phyloP scores from a whole-genome alignment of 495 filamentous ascomycete species.

The Chaetomium tenue region DNA sequence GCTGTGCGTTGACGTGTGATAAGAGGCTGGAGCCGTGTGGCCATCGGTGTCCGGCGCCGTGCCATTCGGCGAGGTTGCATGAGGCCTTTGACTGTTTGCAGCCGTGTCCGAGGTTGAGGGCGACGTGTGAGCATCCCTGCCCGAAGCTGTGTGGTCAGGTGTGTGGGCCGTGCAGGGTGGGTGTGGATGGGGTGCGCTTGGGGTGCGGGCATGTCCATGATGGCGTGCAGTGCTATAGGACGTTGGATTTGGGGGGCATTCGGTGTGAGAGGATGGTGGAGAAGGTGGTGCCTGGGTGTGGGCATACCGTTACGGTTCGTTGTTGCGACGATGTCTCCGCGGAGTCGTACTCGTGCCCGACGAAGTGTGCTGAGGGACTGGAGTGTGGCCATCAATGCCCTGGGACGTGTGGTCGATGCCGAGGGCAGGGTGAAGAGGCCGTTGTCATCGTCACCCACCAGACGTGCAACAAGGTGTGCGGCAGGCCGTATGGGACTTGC shows the following conservation, averaged over 20 bases:
- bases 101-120: constrained; percentile 55
- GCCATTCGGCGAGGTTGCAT: constrained; percentile 68
- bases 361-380: constrained; percentile 46
- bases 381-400: constrained; percentile 64
- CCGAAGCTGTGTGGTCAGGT: constrained; percentile 58
- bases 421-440: constrained; percentile 28
- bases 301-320: constrained; percentile 50
- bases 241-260: constrained; percentile 23
- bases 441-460: constrained; percentile 43
- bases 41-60: constrained; percentile 65
- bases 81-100: constrained; percentile 60
- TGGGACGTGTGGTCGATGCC: constrained; percentile 52
- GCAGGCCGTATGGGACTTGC: constrained; percentile 56
- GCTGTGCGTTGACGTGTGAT: constrained; percentile 61
- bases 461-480: constrained; percentile 53
- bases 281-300: constrained; percentile 51
- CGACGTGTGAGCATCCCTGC: constrained; percentile 62
- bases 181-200: constrained; percentile 38
- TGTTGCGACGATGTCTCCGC: constrained; percentile 51
- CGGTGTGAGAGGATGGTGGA: constrained; percentile 41
- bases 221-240: constrained; percentile 52
- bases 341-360: constrained; percentile 45
- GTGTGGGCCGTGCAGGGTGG: constrained; percentile 28
- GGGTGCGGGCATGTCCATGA: constrained; percentile 59
- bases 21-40: constrained; percentile 62